Base-by-base conservation (phyloP, 192 early-diverging fungal species). In the Linnemannia zychae region DNA sequence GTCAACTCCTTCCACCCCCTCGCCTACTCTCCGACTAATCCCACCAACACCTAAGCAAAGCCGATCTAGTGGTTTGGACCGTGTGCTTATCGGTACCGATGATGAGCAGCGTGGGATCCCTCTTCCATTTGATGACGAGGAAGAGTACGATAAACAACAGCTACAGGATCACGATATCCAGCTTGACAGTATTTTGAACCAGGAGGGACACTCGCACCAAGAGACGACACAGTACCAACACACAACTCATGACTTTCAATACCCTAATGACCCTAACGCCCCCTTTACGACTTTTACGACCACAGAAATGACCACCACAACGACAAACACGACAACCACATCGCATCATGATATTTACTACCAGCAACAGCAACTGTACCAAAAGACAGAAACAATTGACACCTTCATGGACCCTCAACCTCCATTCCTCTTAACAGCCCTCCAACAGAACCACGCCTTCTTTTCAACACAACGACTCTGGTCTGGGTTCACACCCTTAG, bases 401-500 rank as follows among this genome's bases (percentile, higher is more conserved):
- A 65, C 31, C 0, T 79, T 85, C 24, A 40, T 75, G n/a, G 77
- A 85, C 28, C 83, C 83, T 34, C 83, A 76, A 20, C 83, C 83
- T 12, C 83, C 83, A 7, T 85, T 85, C 71, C 60, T 79, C 15
- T 70, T 85, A 12, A 79, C 83, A 34, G 11, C 60, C 0, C 72
- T 80, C 31, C 44, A 66, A 48, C 53, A 48, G 24, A 46, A 33
- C 0, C 57, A 76, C 48, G 52, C 69, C n/a, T 76, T 74, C 47
- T 76, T 85, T 40, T 47, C 76, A 6, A 85, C 67, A 11, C 47
- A 63, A 6, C 83, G 74, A 0, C 69, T 85, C 17, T 85, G 83
- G 83, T 90, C 87, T 1, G 91, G 91, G 3, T 91, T 92, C 49
- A 76, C 84, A 17, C 46, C 74, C 11, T 76, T 89, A 11, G 89